These are phyloP conservation scores for Zelopaecilomyces penicillatus DNA, from an alignment of 2,329 filamentous ascomycete genomes.

Conservation along the genomic window DNA sequence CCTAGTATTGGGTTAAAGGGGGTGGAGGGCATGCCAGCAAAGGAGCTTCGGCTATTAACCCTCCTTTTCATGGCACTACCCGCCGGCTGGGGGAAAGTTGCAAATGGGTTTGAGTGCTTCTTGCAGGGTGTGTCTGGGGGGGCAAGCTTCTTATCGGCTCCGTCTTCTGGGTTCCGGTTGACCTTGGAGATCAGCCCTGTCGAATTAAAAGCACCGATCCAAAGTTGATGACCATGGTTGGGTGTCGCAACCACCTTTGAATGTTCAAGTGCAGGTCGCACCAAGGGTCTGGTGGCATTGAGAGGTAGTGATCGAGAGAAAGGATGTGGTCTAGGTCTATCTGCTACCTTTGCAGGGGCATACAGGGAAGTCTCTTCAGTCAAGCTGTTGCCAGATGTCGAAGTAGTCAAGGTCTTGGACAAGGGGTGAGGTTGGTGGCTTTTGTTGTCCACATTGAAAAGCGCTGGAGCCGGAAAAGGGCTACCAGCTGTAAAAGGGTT, in stretches of 20 bases:
- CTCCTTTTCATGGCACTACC: conserved; percentile 56
- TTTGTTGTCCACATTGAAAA: conserved; percentile 38
- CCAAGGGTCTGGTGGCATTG: conserved; percentile 27
- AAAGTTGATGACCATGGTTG: conserved; percentile 47
- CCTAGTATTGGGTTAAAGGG: conserved; percentile 60
- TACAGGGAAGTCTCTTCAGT: conserved; percentile 53
- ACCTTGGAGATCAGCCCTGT: conserved; percentile 94
- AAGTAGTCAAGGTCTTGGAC: conserved; percentile 78
- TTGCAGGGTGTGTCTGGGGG: conserved; percentile 98
- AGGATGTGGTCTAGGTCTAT: conserved; percentile 22
- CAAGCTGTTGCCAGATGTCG: conserved; percentile 72
- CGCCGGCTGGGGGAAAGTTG: conserved; percentile 52
- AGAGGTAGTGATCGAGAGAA: conserved; percentile 32
- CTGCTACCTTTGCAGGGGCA: conserved; percentile 20
- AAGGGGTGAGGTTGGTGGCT: conserved; percentile 66
- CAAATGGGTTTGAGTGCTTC: conserved; percentile 63
- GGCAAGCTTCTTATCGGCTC: conserved; percentile 48
- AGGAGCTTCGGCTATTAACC: conserved; percentile 58
- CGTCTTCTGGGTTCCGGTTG: conserved; percentile 71
- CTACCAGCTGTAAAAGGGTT: conserved; percentile 53
- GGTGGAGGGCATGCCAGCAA: conserved; percentile 65
- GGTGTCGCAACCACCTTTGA: conserved; percentile 36
- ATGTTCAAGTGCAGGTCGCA: conserved; percentile 21
- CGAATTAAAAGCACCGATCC: conserved; percentile 82
- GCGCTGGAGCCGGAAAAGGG: conserved; percentile 44